These are phyloP conservation scores for Brasilioporus rufonigricans DNA, from an alignment of 768 basidiomycete genomes.

Conservation along the genomic window DNA sequence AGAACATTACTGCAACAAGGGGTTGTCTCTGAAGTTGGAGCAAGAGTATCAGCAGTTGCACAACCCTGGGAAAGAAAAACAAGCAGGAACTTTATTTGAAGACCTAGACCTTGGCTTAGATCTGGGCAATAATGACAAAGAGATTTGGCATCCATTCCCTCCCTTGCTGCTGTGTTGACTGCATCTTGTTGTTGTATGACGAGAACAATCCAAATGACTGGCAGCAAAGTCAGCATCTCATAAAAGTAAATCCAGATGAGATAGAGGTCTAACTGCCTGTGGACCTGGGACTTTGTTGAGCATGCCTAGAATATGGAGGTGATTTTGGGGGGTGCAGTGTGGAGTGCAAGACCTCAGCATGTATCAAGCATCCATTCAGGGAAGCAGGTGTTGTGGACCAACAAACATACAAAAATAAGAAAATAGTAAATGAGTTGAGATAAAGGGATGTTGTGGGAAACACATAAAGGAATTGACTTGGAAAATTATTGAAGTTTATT, in stretches of 20 bases:
- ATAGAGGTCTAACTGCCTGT: conserved; percentile 38
- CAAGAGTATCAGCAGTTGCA: conserved; percentile 29
- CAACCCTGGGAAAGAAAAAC: conserved; percentile 42
- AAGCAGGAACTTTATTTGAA: conserved; percentile 45
- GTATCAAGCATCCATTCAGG: conserved; percentile 21
- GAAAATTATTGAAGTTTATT: conserved; percentile 4
- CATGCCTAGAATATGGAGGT: conserved; percentile 8
- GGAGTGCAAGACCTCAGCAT: conserved; percentile 13
- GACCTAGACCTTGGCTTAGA: conserved; percentile 45
- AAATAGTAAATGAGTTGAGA: conserved; percentile 14
- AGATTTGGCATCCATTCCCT: conserved; percentile 31
- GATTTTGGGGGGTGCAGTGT: conserved; percentile 10
- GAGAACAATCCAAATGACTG: conserved; percentile 71
- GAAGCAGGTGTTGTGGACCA: conserved; percentile 11
- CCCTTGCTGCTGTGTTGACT: conserved; percentile 14
- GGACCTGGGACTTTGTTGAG: background rate
- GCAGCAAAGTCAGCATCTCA: conserved; percentile 68
- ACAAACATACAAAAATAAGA: conserved; percentile 17
- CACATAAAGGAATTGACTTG: conserved; percentile 6
- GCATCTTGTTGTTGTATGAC: conserved; percentile 47
- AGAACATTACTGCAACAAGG: conserved; percentile 17
- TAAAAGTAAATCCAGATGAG: conserved; percentile 75
- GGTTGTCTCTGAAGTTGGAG: conserved; percentile 26
- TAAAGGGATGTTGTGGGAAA: conserved; percentile 10
- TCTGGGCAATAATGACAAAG: conserved; percentile 41